phyloP scores from a whole-genome alignment of 1,139 yeast genomes.

The Blastobotrys aristatus region DNA sequence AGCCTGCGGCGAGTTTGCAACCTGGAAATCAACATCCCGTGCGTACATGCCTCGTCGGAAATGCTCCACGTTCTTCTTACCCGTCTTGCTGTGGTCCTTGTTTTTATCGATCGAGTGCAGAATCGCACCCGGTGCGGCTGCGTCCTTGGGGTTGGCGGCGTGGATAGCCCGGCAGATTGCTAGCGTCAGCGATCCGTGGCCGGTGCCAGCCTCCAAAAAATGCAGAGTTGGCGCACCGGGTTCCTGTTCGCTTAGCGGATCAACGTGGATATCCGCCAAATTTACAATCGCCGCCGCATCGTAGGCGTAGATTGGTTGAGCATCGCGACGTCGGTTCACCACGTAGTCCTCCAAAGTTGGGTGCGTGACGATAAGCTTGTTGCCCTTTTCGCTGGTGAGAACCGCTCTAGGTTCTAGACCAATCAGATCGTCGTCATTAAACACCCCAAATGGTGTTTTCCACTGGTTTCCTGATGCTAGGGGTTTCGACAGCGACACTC shows the following conservation, averaged over 20 bases:
- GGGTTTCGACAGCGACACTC: slow-evolving; percentile 32
- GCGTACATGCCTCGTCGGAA: slow-evolving; percentile 41
- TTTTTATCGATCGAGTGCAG: slow-evolving; percentile 43
- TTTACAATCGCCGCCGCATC: slow-evolving; percentile 45
- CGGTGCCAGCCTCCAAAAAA: slow-evolving; percentile 48
- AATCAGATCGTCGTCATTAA: slow-evolving; percentile 37
- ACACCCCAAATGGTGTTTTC: slow-evolving; percentile 25
- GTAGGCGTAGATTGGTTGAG: slow-evolving; percentile 46
- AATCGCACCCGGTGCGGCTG: slow-evolving; percentile 39
- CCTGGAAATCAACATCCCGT: slow-evolving; percentile 42
- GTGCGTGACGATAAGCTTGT: slow-evolving; percentile 32
- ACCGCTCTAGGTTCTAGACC: slow-evolving; percentile 28
- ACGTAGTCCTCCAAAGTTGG: slow-evolving; percentile 45
- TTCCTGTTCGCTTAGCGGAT: slow-evolving; percentile 16
- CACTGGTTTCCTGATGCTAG: slow-evolving; percentile 20
- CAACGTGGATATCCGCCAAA: slow-evolving; percentile 43
- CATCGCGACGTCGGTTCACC: slow-evolving; percentile 38
- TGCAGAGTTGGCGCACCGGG: slow-evolving; percentile 29
- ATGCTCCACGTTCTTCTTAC: slow-evolving; percentile 35
- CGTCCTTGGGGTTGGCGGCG: slow-evolving; percentile 35
- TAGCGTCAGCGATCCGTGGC: slow-evolving; percentile 46
- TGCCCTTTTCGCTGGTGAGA: slow-evolving; percentile 24
- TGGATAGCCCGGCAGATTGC: slow-evolving; percentile 42
- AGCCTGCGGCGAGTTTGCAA: slow-evolving; percentile 38
- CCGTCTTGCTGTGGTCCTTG: slow-evolving; percentile 38